Percentiles rank a stretch among this genome's conserved stretches.
Conservation (phyloP, 495 filamentous ascomycete genomes). For the Aspergillus kassunensis region DNA sequence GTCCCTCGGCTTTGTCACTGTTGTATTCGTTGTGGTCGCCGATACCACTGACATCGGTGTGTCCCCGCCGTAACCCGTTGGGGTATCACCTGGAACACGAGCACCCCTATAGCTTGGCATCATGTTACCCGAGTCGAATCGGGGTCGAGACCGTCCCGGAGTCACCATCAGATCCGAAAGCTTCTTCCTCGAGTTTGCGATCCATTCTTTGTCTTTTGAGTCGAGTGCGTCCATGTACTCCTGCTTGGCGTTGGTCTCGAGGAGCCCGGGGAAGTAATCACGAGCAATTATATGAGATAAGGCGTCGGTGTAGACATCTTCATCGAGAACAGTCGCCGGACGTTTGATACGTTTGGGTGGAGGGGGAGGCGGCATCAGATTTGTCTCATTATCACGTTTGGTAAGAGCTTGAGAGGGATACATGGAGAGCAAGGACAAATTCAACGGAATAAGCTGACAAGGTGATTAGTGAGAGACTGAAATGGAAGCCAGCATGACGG, state of each 20-base stretch:
- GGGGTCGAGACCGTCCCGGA: conserved; percentile 52
- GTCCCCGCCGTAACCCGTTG: conserved; percentile 51
- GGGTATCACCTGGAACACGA: conserved; percentile 52
- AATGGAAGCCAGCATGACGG: no score
- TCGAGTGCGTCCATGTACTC: conserved; percentile 91
- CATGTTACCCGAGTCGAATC: conserved; percentile 15
- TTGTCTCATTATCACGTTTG: conserved; percentile 52
- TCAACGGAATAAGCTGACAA: no score
- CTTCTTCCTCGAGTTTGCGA: conserved; percentile 67
- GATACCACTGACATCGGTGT: conserved; percentile 62
- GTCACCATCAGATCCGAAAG: conserved; percentile 76
- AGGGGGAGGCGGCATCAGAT: conserved; percentile 89
- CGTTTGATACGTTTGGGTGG: conserved; percentile 89
- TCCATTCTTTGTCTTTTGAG: conserved; percentile 80
- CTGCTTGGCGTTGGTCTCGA: conserved; percentile 79
- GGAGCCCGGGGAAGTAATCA: conserved; percentile 92
- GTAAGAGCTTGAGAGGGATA: conserved; percentile 31
- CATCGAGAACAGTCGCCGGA: conserved; percentile 82
- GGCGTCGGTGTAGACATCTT: conserved; percentile 88
- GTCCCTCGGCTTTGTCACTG: conserved; percentile 28
- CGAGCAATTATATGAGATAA: conserved; percentile 93
- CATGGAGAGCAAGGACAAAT: not conserved
- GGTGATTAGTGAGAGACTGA: no score
- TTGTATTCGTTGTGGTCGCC: conserved; percentile 28
- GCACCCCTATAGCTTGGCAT: conserved; percentile 25